Evolutionary conservation across 2,329 filamentous ascomycete species (phyloP).

Genomic region (Penicillium sp.): DNA sequence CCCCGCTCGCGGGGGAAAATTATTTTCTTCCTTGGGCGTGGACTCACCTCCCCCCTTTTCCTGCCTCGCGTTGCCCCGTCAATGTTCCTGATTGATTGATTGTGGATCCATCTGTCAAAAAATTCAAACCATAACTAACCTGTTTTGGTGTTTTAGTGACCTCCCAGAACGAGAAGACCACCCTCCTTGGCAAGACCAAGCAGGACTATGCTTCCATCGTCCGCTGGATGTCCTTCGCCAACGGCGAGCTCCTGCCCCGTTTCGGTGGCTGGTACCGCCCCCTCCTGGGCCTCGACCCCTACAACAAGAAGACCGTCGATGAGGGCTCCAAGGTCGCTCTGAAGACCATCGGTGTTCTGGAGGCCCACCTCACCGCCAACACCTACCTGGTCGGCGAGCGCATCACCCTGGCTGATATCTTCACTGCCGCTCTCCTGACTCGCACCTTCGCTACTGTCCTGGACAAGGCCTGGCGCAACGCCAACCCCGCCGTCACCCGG

Average conservation of each 20-base stretch:
- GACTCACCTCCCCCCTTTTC: conserved; percentile 12
- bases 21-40: conserved; percentile 18
- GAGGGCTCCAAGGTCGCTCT: conserved; percentile 71
- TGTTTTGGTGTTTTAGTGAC: conserved; percentile 66
- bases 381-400: conserved; percentile 98
- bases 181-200: conserved; percentile 99
- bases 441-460: conserved; percentile 95
- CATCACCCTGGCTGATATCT: conserved; percentile 94
- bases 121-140: conserved; percentile 31
- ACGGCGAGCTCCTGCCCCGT: conserved; percentile 76
- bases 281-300: conserved; percentile 76
- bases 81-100: conserved; percentile 18
- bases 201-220: conserved; percentile 99
- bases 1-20: conserved; percentile 31
- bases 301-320: conserved; percentile 98
- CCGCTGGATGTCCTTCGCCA: conserved; percentile 97
- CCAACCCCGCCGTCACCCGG: conserved; percentile 84
- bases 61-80: conserved; percentile 17
- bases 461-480: conserved; percentile 82
- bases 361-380: conserved; percentile 87
- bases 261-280: conserved; percentile 85
- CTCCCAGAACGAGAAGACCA: conserved; percentile 99
- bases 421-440: conserved; percentile 75
- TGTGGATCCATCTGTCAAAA: conserved; percentile 12
- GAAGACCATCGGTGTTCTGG: conserved; percentile 72